Base-by-base conservation (phyloP, 306 rosid genomes). In the Heteromeles arbutifolia region DNA sequence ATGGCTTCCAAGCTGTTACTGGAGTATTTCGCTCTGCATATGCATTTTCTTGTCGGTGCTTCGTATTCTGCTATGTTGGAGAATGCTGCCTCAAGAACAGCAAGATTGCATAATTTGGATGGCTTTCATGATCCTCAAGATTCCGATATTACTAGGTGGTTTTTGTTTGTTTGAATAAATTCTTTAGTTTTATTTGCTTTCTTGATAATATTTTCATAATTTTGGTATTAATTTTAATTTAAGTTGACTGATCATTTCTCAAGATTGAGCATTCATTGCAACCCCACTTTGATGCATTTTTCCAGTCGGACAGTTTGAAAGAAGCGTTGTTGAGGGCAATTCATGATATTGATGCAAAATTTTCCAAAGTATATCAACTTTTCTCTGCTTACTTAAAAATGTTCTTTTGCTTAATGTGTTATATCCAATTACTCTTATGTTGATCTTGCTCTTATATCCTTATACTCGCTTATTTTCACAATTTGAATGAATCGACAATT, bases 261-360 rank as follows among this genome's bases (percentile, higher is more conserved):
- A 91, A 95, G 96, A 87, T 87, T 74, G 89, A 85, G 83, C 87
- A 85, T 81, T 77, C 79, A 43, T 77, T 86, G 76, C 77, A 90
- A 67, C 85, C 84, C 77, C 82, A 82, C 56, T 79, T 86, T 85
- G 92, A 80, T 53, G 88, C 88, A 78, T 84, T 90, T 83, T 83
- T 85, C 75, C 97, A 90, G 86, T 90, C 92, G 86, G 93, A 85
- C 86, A 92, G 92, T 78, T 82, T 94, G 84, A 94, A 88, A 85
- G 98, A 94, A 88, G 95, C 95, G 8, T 80, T 94, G 80, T 73
- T 94, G 88, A 92, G 97, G 81, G 91, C 98, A 57, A 88, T 94
- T 73, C 86, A 81, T 74, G 98, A 94, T 78, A 85, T 92, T 65
- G 98, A 94, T 84, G 87, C 85, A 21, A 88, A 89, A 18, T 94